Conservation (phyloP, 805 yeast genomes). For the Cyberlindnera xishuangbannaensis region DNA sequence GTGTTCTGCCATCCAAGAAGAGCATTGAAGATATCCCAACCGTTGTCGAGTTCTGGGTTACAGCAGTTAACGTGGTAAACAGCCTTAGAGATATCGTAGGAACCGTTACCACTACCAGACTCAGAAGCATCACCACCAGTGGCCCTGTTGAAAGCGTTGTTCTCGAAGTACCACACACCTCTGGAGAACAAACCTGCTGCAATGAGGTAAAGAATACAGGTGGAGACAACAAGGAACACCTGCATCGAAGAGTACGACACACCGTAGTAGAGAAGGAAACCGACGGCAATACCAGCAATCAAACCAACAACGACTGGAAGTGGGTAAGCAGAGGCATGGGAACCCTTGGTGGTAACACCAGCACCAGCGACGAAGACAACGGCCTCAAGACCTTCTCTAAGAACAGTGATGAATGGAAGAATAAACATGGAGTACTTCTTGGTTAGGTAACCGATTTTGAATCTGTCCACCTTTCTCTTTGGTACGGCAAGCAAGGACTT, state of each 20-base stretch:
- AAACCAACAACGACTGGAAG: slow-evolving; percentile 89
- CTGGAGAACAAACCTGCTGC: slow-evolving; percentile 91
- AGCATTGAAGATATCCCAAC: slow-evolving; percentile 97
- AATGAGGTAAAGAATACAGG: slow-evolving; percentile 83
- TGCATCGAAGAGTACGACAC: slow-evolving; percentile 83
- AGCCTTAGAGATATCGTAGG: slow-evolving; percentile 70
- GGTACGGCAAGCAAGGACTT: slow-evolving; percentile 66
- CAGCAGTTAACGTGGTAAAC: slow-evolving; percentile 99
- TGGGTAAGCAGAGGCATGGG: slow-evolving; percentile 75
- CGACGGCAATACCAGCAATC: slow-evolving; percentile 69
- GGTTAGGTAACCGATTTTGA: slow-evolving; percentile 47
- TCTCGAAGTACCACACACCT: slow-evolving; percentile 87
- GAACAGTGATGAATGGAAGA: slow-evolving; percentile 82
- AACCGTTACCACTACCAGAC: slow-evolving; percentile 90
- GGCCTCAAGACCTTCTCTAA: slow-evolving; percentile 97
- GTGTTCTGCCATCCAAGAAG: slow-evolving; percentile 96
- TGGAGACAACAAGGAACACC: slow-evolving; percentile 78
- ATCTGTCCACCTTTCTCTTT: slow-evolving; percentile 41
- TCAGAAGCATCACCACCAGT: slow-evolving; percentile 97
- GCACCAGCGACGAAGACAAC: slow-evolving; percentile 96
- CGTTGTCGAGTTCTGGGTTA: slow-evolving; percentile 84
- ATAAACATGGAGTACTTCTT: slow-evolving; percentile 84
- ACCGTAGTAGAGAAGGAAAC: slow-evolving; percentile 68
- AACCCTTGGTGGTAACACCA: slow-evolving; percentile 53
- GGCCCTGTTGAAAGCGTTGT: slow-evolving; percentile 49